These are phyloP conservation scores for Dendrobium chrysotoxum DNA, from an alignment of 106 monocot genomes.

Conservation along the genomic window DNA sequence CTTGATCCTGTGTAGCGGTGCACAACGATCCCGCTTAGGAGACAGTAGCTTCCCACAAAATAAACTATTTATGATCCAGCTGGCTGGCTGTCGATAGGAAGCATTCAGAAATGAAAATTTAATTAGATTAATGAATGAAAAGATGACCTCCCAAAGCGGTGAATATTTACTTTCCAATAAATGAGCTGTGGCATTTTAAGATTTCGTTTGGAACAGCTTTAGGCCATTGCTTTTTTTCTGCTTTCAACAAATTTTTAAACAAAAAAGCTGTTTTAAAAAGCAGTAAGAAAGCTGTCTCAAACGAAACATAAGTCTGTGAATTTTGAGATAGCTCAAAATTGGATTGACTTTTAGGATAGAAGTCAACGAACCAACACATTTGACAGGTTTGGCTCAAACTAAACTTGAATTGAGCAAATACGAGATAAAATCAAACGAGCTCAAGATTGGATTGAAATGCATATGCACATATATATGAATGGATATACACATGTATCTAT, in stretches of 20 bases:
- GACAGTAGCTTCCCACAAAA: constrained; percentile 63
- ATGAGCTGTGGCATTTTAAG: not conserved
- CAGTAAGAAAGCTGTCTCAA: too few species aligned
- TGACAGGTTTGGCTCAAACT: not conserved
- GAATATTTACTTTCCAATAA: not conserved
- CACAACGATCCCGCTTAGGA: constrained; percentile 44
- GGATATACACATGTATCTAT: not conserved
- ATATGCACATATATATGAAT: not conserved
- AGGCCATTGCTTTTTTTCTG: too few species aligned
- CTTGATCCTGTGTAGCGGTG: constrained; percentile 43
- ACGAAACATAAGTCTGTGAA: too few species aligned
- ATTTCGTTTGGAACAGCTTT: not conserved
- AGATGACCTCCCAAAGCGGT: not conserved
- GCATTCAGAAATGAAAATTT: not conserved
- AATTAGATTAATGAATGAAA: not conserved
- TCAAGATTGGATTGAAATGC: not conserved
- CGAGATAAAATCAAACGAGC: too few species aligned
- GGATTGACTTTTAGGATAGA: too few species aligned
- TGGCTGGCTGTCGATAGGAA: constrained; percentile 47
- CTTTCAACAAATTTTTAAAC: too few species aligned
- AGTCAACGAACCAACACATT: too few species aligned
- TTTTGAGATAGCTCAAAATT: too few species aligned
- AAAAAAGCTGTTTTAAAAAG: too few species aligned
- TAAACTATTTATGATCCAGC: constrained; percentile 61
- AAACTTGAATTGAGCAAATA: not conserved